These are phyloP conservation scores for Albizia julibrissin DNA, from an alignment of 306 rosid genomes.

Conservation along the genomic window DNA sequence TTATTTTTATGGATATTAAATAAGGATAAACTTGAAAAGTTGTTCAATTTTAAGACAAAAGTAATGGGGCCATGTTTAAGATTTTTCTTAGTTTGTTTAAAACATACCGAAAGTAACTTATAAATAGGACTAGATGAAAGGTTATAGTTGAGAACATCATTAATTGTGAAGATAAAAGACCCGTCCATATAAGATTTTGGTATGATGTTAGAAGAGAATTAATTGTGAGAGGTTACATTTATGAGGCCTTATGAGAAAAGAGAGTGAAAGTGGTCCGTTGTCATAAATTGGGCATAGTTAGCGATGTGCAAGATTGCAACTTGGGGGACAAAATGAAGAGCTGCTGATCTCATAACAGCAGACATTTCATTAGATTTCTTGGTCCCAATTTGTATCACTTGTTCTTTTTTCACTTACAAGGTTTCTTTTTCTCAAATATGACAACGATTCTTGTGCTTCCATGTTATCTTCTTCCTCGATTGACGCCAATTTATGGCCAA, in stretches of 20 bases:
- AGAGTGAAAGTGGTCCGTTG: conserved; percentile 5
- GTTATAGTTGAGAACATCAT: not conserved
- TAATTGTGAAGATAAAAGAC: conserved; percentile 1
- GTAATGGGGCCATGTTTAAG: too few relatives aligned
- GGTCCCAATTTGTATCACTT: conserved; percentile 23
- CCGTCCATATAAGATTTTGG: not conserved
- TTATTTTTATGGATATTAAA: too few relatives aligned
- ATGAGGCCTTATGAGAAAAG: not conserved
- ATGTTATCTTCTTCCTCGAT: not conserved
- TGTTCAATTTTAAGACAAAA: too few relatives aligned
- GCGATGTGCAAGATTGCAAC: not conserved
- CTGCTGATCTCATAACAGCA: conserved; percentile 15
- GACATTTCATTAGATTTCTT: conserved; percentile 29
- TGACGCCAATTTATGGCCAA: not conserved
- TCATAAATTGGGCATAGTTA: not conserved
- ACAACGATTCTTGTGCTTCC: not conserved
- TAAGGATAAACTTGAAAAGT: too few relatives aligned
- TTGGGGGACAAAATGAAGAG: conserved; percentile 23
- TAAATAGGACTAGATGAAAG: too few relatives aligned
- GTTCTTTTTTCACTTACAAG: not conserved
- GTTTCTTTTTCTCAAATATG: not conserved
- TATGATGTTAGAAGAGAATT: conserved; percentile 4
- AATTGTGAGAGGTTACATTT: not conserved
- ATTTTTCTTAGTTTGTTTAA: too few relatives aligned
- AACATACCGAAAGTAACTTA: too few relatives aligned